phyloP scores from a whole-genome alignment of 495 filamentous ascomycete species.

The Pyronema omphalodes region DNA sequence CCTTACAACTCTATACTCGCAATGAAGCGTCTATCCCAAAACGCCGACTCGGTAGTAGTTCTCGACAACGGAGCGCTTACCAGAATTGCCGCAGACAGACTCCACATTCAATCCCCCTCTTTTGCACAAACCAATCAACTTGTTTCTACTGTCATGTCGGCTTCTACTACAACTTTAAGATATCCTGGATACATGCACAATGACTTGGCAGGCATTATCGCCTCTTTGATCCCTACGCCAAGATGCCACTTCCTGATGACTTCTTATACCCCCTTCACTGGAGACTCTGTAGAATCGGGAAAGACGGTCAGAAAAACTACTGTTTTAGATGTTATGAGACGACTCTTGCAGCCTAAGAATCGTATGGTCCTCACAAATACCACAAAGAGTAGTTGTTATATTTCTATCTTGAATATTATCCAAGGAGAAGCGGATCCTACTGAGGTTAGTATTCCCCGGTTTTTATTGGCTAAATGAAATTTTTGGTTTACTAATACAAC shows the following conservation, averaged over 20 bases:
- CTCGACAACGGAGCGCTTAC: constrained; percentile 89
- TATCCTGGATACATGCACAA: constrained; percentile 99
- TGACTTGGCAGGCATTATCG: constrained; percentile 89
- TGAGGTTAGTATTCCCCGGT: constrained; percentile 37
- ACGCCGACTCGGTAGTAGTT: constrained; percentile 96
- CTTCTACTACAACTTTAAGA: constrained; percentile 83
- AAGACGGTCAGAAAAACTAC: constrained; percentile 96
- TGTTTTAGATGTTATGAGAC: constrained; percentile 90
- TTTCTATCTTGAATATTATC: constrained; percentile 96
- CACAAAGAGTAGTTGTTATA: constrained; percentile 93
- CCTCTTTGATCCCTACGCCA: constrained; percentile 86
- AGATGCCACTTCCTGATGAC: constrained; percentile 97
- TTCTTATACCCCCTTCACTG: constrained; percentile 91
- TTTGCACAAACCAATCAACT: constrained; percentile 96
- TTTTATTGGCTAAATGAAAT: background rate
- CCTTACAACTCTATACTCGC: constrained; percentile 93
- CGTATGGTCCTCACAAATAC: constrained; percentile 95
- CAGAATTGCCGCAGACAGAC: constrained; percentile 79
- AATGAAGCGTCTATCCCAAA: constrained; percentile 78
- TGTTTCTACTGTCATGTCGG: constrained; percentile 95
- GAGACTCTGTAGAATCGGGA: constrained; percentile 84
- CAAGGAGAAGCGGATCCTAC: constrained; percentile 95
- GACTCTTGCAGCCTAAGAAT: constrained; percentile 91
- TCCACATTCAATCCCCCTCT: constrained; percentile 85
- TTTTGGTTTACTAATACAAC: too few relatives aligned